These are phyloP conservation scores for Vaccinium darrowii DNA, from an alignment of 148 eudicot species.

Conservation along the genomic window DNA sequence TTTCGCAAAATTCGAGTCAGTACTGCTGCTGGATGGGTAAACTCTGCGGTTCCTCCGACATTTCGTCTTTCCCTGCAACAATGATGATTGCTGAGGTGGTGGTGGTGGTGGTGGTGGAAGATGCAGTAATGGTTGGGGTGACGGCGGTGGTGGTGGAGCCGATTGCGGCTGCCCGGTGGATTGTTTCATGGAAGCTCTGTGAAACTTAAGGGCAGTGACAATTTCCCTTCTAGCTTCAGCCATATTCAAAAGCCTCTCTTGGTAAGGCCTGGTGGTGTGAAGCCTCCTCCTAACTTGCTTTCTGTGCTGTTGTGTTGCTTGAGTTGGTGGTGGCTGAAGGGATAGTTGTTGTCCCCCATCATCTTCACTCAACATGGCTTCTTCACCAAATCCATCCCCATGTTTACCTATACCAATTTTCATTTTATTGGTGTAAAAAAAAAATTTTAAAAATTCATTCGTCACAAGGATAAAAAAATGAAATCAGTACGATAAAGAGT, in stretches of 20 bases:
- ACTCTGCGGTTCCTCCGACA: slow-evolving; percentile 31
- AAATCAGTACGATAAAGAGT: too few relatives aligned
- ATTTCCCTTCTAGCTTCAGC: slow-evolving; percentile 90
- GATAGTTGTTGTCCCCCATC: background rate
- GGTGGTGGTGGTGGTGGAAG: slow-evolving; percentile 11
- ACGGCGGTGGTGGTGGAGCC: background rate
- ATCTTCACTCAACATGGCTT: slow-evolving; percentile 4
- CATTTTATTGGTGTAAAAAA: too few relatives aligned
- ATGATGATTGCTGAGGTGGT: background rate
- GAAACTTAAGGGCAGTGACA: slow-evolving; percentile 85
- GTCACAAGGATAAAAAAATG: too few relatives aligned
- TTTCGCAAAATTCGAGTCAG: slow-evolving; percentile 9
- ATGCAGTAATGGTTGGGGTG: background rate
- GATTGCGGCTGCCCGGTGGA: slow-evolving; percentile 23
- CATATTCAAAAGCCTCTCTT: slow-evolving; percentile 88
- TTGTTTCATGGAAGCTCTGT: slow-evolving; percentile 81
- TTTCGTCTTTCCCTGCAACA: slow-evolving; percentile 30
- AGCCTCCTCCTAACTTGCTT: slow-evolving; percentile 83
- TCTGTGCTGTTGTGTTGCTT: slow-evolving; percentile 28
- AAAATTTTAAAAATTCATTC: too few relatives aligned
- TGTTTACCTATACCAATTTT: background rate
- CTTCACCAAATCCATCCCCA: slow-evolving; percentile 19
- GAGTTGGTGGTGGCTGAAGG: slow-evolving; percentile 25
- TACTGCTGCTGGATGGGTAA: slow-evolving; percentile 24
- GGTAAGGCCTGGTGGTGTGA: slow-evolving; percentile 89